Evolutionary conservation across 179 eudicot species (phyloP).

Genomic region (Spinacia oleracea): DNA sequence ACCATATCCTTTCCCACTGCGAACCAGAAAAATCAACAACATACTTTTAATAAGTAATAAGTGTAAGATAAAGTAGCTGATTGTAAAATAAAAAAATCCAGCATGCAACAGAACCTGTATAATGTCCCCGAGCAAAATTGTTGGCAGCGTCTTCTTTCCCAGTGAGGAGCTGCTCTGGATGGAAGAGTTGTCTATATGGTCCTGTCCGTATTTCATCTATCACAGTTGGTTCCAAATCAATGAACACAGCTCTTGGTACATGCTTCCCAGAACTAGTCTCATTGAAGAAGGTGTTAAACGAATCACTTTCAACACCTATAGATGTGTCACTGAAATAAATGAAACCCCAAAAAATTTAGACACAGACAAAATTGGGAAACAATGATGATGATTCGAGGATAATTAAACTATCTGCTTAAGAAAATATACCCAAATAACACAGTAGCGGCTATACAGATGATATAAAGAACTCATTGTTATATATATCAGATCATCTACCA

Average conservation of each 20-base stretch:
- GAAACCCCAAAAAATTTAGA: background rate
- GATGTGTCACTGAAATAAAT: constrained; percentile 58
- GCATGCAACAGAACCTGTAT: constrained; percentile 72
- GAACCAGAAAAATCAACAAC: constrained; percentile 17
- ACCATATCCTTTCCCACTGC: constrained; percentile 65
- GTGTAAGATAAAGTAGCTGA: background rate
- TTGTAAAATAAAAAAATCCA: background rate
- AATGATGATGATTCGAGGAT: background rate
- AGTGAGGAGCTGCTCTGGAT: constrained; percentile 77
- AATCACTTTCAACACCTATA: constrained; percentile 55
- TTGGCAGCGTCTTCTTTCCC: constrained; percentile 89
- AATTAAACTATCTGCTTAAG: background rate
- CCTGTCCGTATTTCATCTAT: constrained; percentile 77
- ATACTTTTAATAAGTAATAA: background rate
- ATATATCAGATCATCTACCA: background rate
- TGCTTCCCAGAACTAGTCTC: constrained; percentile 77
- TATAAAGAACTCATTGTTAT: background rate
- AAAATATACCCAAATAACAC: background rate
- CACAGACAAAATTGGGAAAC: background rate
- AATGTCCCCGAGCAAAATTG: constrained; percentile 81
- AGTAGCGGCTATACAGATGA: background rate
- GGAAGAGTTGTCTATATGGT: constrained; percentile 67
- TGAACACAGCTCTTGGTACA: constrained; percentile 79
- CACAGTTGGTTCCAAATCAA: constrained; percentile 82
- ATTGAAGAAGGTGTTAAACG: constrained; percentile 82